Base-by-base conservation (phyloP, 2,329 filamentous ascomycete species). In the Arthrocladium fulminans region DNA sequence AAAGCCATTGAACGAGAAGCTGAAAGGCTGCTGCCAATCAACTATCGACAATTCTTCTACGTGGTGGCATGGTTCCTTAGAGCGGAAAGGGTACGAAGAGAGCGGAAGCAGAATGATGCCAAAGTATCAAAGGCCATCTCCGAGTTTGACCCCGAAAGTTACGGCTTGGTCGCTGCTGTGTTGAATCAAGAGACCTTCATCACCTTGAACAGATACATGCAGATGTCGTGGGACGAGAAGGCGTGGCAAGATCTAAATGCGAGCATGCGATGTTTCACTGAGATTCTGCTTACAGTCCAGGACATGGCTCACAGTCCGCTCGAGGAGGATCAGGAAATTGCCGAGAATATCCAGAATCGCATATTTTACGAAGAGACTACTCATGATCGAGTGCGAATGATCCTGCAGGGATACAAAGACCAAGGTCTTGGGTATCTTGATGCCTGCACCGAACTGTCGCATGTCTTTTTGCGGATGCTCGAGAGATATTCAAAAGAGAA, bases 321-420 rank as follows among this genome's bases (percentile, higher is more conserved):
- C 24, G 89, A 96, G 54, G 89, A 96, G n/a, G 87, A 98, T 57
- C 85, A 94, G 61, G 92, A 97, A 59, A 97, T 98, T 63, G 90
- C 92, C 0, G 90, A 98, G 63, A 98, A 98, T 58, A 96, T 94
- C 10, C 80, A 95, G 45, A 94, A 85, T 59, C 86, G 90, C 52
- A 87, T 98, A n/a, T 98, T 98, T 65, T 98, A 98, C 67, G 92
- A 98, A 66, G 88, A 97, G 61, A 80, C 86, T 0, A 96, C 89
- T 0, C 89, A 98, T 60, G 90, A 98, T 53, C 77, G 86, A 20
- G 79, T 98, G 45, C 77, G 90, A 24, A 79, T 81, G 51, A 85
- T 96, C 46, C 74, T 90, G 1, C 77, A 84, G 54, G 83, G 77
- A n/a, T 97, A 94, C 70, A 94, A 94, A 57, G 87, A 90, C 51